phyloP scores from a whole-genome alignment of 768 basidiomycete genomes.

The Termitomyces sp. region DNA sequence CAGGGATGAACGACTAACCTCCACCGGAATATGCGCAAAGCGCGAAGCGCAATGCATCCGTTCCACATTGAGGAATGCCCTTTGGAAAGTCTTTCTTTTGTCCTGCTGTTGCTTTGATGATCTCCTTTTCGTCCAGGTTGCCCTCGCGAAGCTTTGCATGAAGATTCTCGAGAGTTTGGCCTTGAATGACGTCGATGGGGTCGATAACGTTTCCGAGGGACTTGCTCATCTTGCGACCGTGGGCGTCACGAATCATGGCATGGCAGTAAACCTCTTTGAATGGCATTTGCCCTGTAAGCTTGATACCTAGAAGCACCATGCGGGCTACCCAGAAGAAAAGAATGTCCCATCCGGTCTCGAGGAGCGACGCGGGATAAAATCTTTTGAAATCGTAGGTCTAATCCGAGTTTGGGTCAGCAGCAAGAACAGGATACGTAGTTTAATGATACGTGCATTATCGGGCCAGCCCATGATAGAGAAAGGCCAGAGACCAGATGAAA shows the following conservation, averaged over 20 bases:
- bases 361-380: constrained; percentile 86
- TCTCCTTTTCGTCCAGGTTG: constrained; percentile 91
- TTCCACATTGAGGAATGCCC: constrained; percentile 98
- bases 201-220: constrained; percentile 97
- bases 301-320: constrained; percentile 91
- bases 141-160: constrained; percentile 86
- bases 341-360: constrained; percentile 99
- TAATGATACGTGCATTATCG: constrained; percentile 51
- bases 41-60: constrained; percentile 93
- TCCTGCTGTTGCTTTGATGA: constrained; percentile 82
- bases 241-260: constrained; percentile 98
- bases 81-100: constrained; percentile 99
- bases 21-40: constrained; percentile 91
- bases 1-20: constrained; percentile 35
- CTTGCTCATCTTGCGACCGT: constrained; percentile 99
- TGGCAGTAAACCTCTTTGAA: constrained; percentile 97
- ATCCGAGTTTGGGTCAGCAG: neutral
- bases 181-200: constrained; percentile 91
- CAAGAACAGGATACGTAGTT: neutral
- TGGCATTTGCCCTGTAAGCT: constrained; percentile 86
- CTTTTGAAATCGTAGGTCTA: constrained; percentile 72
- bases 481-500: constrained; percentile 96
- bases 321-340: constrained; percentile 99
- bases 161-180: constrained; percentile 69
- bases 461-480: constrained; percentile 99